phyloP scores from a whole-genome alignment of 2,329 filamentous ascomycete genomes.

The Cyphellophora attinorum region DNA sequence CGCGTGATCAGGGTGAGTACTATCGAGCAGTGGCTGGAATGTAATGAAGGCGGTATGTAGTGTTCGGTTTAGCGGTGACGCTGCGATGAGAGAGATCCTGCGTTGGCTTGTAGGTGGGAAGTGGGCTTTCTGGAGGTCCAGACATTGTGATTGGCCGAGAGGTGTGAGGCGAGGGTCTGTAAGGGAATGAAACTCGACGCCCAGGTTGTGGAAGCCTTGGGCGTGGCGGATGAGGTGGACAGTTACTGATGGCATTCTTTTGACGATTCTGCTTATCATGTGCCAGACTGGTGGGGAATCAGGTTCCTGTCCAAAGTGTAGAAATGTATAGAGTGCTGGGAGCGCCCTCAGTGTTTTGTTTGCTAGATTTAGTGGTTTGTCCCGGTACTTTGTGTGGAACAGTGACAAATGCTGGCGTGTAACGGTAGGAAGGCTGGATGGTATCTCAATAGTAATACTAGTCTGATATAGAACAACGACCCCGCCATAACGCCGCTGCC shows the following conservation, averaged over 20 bases:
- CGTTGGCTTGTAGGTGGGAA: slow-evolving; percentile 47
- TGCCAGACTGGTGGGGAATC: too few species aligned
- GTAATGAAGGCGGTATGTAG: slow-evolving; percentile 65
- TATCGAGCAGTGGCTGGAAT: slow-evolving; percentile 50
- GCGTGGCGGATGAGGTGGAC: slow-evolving; percentile 18
- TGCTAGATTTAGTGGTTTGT: too few species aligned
- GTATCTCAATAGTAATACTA: too few species aligned
- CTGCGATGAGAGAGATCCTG: slow-evolving; percentile 53
- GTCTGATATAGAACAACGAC: too few species aligned
- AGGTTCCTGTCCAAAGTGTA: too few species aligned
- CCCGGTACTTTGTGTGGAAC: too few species aligned
- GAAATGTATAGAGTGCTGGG: too few species aligned
- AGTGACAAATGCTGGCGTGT: too few species aligned
- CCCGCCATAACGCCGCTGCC: too few species aligned
- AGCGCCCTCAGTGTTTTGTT: too few species aligned
- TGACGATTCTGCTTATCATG: too few species aligned
- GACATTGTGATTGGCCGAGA: slow-evolving; percentile 68
- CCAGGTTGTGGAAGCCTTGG: slow-evolving; percentile 74
- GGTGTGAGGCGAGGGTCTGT: slow-evolving; percentile 71
- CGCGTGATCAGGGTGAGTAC: not conserved
- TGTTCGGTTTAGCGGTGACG: slow-evolving; percentile 72
- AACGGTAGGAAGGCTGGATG: too few species aligned
- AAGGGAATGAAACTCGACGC: slow-evolving; percentile 56
- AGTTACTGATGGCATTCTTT: slow-evolving; percentile 4
- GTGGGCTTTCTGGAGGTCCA: slow-evolving; percentile 40